Percentiles rank a stretch among this genome's conserved stretches.
Evolutionary conservation across 108 stramenopile species (phyloP).

Genomic region (Epithemia pelagica): DNA sequence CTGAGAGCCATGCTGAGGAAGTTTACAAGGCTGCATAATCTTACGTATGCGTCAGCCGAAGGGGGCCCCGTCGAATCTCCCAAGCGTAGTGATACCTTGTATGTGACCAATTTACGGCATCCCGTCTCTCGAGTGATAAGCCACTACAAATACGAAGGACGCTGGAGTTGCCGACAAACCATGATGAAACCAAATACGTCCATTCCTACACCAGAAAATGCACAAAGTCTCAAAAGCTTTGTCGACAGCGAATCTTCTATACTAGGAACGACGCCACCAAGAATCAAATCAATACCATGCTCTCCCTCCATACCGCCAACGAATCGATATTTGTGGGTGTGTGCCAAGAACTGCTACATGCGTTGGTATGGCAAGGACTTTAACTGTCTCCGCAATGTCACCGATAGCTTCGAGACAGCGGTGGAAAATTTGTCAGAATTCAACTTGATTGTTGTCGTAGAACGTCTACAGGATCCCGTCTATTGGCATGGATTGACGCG

Average conservation of each 20-base stretch:
- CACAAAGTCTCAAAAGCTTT: background rate
- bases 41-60: background rate
- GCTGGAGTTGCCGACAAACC: constrained; percentile 4
- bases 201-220: background rate
- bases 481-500: background rate
- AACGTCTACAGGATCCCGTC: background rate
- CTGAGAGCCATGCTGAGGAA: background rate
- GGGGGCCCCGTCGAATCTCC: background rate
- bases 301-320: background rate
- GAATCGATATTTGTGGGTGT: background rate
- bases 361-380: background rate
- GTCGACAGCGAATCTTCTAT: background rate
- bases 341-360: background rate
- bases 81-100: background rate
- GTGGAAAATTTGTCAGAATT: background rate
- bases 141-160: constrained; percentile 14
- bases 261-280: no score
- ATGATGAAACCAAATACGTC: background rate
- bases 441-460: background rate
- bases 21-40: background rate
- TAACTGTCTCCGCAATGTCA: background rate
- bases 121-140: constrained; percentile 4
- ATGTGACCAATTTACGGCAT: constrained; percentile 4
- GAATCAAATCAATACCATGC: background rate
- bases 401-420: background rate